phyloP scores from a whole-genome alignment of 2,329 filamentous ascomycete species.

The Botrytis byssoidea region DNA sequence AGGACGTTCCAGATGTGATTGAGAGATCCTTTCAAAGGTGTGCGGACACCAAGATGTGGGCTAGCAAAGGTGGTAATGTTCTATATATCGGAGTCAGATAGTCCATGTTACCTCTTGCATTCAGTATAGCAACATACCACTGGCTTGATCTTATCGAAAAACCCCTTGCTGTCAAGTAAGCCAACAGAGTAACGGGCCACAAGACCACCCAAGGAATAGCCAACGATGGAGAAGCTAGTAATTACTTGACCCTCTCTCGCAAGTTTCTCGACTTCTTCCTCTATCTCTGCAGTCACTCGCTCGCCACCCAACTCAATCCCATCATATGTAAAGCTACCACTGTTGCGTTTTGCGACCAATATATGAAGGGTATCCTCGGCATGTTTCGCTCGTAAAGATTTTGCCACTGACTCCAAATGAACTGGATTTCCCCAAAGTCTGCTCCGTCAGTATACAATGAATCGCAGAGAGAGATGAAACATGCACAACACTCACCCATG shows the following conservation, averaged over 20 bases:
- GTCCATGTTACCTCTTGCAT: not conserved
- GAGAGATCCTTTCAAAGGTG: constrained; percentile 63
- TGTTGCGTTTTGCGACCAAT: constrained; percentile 69
- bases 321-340: constrained; percentile 70
- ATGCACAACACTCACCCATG: constrained; percentile 51
- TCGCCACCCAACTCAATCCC: constrained; percentile 68
- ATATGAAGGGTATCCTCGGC: constrained; percentile 65
- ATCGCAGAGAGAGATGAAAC: not conserved
- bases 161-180: constrained; percentile 74
- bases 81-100: constrained; percentile 40
- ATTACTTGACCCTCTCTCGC: constrained; percentile 66
- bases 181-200: constrained; percentile 85
- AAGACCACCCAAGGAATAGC: constrained; percentile 86
- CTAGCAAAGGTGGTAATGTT: constrained; percentile 94
- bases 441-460: constrained; percentile 14
- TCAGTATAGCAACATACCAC: constrained; percentile 50
- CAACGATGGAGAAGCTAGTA: constrained; percentile 79
- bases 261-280: constrained; percentile 58
- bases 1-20: constrained; percentile 78
- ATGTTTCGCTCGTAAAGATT: constrained; percentile 60
- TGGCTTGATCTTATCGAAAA: constrained; percentile 76
- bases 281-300: constrained; percentile 65
- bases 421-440: constrained; percentile 78
- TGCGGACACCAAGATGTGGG: constrained; percentile 75
- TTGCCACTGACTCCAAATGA: constrained; percentile 68